Evolutionary conservation across 139 green algal species (phyloP).

Genomic region (Coccomyxa sp.): DNA sequence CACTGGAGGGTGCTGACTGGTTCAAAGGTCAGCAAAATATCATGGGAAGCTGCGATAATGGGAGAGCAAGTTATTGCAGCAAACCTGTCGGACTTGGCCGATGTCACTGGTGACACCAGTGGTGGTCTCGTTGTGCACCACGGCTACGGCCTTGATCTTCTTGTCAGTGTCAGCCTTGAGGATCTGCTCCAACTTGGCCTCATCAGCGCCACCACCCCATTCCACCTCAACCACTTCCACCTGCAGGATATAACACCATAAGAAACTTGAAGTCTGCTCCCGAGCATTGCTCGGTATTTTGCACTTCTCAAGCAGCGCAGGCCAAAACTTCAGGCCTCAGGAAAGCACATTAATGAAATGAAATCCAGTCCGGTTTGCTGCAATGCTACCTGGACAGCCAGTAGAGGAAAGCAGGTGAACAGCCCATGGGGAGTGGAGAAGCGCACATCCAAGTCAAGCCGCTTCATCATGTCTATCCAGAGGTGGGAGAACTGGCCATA

Average conservation of each 20-base stretch:
- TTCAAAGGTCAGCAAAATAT: too few species aligned
- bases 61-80: background rate
- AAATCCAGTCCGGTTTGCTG: too few species aligned
- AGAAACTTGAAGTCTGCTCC: too few species aligned
- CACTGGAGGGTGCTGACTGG: too few species aligned
- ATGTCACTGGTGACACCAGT: conserved; percentile 54
- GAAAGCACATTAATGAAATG: too few species aligned
- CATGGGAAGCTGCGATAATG: too few species aligned
- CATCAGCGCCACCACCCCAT: conserved; percentile 89
- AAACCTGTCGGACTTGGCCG: background rate
- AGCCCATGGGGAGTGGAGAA: background rate
- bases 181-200: conserved; percentile 63
- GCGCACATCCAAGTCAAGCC: background rate
- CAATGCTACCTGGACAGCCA: too few species aligned
- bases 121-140: conserved; percentile 98
- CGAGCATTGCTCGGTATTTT: too few species aligned
- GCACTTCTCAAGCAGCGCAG: too few species aligned
- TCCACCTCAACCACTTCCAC: conserved; percentile 81
- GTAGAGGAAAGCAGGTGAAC: background rate
- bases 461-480: conserved; percentile 95
- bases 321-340: too few species aligned
- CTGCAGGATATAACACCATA: conserved; percentile 49
- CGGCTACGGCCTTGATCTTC: conserved; percentile 90
- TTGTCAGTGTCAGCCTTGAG: conserved; percentile 75
- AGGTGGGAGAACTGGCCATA: conserved; percentile 94